A percentile compares a stretch with the other conserved stretches of the same genome.
phyloP scores from a whole-genome alignment of 768 basidiomycete genomes.

The Lentinula edodes region DNA sequence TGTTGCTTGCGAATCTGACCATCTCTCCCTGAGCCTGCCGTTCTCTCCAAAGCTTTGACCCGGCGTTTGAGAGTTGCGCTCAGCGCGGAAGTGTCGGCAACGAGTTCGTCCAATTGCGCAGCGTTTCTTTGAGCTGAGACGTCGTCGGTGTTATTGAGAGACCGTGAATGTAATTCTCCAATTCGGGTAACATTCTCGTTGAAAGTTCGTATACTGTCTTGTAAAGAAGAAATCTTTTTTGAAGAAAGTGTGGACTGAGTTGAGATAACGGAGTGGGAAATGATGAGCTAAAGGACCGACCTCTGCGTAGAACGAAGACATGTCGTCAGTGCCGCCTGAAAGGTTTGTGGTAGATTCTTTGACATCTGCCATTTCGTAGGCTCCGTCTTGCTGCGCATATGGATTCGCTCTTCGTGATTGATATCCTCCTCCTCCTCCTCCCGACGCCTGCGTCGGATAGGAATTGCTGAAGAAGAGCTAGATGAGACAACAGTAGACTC shows the following conservation, averaged over 20 bases:
- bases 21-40: constrained; percentile 61
- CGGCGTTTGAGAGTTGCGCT: constrained; percentile 65
- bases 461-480: constrained; percentile 37
- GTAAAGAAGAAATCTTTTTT: constrained; percentile 64
- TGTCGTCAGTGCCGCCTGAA: constrained; percentile 40
- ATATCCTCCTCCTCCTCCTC: constrained; percentile 27
- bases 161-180: constrained; percentile 67
- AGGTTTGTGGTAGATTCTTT: constrained; percentile 46
- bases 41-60: constrained; percentile 65
- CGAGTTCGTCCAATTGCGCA: constrained; percentile 60
- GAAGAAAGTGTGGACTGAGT: background rate
- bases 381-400: constrained; percentile 60
- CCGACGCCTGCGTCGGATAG: constrained; percentile 64
- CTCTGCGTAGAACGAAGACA: constrained; percentile 72
- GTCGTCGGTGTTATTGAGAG: constrained; percentile 75
- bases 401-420: constrained; percentile 52
- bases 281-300: constrained; percentile 30
- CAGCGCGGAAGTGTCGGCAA: constrained; percentile 66
- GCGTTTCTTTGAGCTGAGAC: constrained; percentile 53
- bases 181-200: constrained; percentile 67
- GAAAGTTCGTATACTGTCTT: constrained; percentile 64
- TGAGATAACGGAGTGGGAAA: background rate
- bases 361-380: constrained; percentile 72
- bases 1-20: constrained; percentile 76
- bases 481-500: constrained; percentile 7